Evolutionary conservation across 768 basidiomycete genomes (phyloP), one percentile per base, ranked within the genome.

Genomic region (Panaeolus papilionaceus): DNA sequence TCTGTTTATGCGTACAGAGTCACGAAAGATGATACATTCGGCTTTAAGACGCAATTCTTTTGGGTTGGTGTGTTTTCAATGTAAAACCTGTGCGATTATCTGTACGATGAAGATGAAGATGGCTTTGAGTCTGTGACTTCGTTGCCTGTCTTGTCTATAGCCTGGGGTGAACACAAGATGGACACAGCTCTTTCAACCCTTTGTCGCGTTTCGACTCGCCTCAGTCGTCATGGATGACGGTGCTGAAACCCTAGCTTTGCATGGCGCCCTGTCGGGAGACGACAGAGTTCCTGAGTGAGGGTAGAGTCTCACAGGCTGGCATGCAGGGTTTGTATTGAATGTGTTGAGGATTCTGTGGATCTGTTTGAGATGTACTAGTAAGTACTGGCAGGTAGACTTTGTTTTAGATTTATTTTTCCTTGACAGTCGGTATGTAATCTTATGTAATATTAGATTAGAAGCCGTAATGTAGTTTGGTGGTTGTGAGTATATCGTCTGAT

Each of bases 211-310:
- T 51, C 47, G 47, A 20, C 47, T 58, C 26, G 12, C 26, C 6
- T 28, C 1, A n/a, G n/a, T 28, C 26, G 49, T 33, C 28, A 23
- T 58, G 2, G 33, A 44, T 44, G 42, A 16, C 16, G 12, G 11
- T 58, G 49, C 23, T 51, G 54, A 58, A 58, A 58, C 54, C 26
- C 26, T 11, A 58, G 26, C 9, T 33, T 33, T 58, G 14, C 6
- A 58, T 58, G 9, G 54, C 28, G 28, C 12, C 16, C 54, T 33
- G 11, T 18, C 42, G 42, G 42, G 42, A 44, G 42, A 44, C 42
- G 42, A 58, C 12, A 16, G 54, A 58, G 54, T 58, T 58, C 54
- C 54, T 51, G 47, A 51, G 47, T 51, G 47, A 51, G 47, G 10
- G 47, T 51, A 51, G n/a, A 8, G 47, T 20, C 47, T 51, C 47